Conservation (phyloP, 73 alveolate species). For the Diophrys appendiculata region DNA sequence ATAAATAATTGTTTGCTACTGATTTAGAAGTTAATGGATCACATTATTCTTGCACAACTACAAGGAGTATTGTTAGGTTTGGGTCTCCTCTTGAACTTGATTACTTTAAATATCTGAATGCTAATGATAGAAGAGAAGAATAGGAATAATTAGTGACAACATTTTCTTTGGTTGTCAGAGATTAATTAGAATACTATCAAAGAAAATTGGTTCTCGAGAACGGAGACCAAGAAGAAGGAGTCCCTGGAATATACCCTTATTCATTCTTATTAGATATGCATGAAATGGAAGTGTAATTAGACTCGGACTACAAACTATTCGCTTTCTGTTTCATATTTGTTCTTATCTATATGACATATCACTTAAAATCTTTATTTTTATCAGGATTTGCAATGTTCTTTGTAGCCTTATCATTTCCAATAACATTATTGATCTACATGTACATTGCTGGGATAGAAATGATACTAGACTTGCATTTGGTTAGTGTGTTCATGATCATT, state of each 20-base stretch:
- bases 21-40: not conserved
- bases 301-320: not conserved
- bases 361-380: slow-evolving; percentile 17
- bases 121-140: not conserved
- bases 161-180: no score
- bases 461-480: slow-evolving; percentile 33
- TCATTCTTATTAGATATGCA: no score
- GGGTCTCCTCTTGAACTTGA: not conserved
- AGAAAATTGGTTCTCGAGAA: no score
- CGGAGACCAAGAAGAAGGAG: no score
- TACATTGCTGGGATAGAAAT: slow-evolving; percentile 24
- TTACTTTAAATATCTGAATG: not conserved
- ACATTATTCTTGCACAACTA: not conserved
- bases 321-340: not conserved
- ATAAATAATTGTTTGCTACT: no score
- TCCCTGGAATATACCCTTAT: no score
- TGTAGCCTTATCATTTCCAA: slow-evolving; percentile 35
- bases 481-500: slow-evolving; percentile 36
- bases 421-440: slow-evolving; percentile 35
- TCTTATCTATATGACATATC: slow-evolving; percentile 20
- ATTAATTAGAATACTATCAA: no score
- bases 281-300: no score
- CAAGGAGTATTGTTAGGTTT: not conserved
- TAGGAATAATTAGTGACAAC: no score
- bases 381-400: slow-evolving; percentile 11